Percentiles rank a stretch among this genome's conserved stretches.
Conservation (phyloP, 2,329 filamentous ascomycete species). For the Cordyceps cicadae region DNA sequence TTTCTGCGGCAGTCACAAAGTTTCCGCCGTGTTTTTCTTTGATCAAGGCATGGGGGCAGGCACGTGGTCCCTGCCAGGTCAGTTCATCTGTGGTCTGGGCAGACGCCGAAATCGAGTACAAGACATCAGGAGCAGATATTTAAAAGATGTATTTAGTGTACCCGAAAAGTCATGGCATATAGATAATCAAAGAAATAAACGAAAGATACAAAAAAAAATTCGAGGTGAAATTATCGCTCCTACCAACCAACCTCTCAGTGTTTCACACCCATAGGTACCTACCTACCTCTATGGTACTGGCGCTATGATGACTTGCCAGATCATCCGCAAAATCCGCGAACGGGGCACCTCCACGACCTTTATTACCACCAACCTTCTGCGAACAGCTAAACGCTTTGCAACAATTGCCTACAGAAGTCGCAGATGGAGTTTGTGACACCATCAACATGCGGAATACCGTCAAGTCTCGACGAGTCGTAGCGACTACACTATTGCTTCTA, state of each 20-base stretch:
- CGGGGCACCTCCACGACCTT: too few relatives aligned
- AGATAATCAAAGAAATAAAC: too few relatives aligned
- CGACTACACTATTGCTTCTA: not conserved
- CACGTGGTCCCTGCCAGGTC: not conserved
- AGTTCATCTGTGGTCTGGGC: too few relatives aligned
- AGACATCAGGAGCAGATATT: too few relatives aligned
- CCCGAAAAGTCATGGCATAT: too few relatives aligned
- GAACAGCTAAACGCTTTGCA: not conserved
- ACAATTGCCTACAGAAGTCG: not conserved
- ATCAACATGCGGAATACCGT: not conserved
- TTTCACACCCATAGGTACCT: not conserved
- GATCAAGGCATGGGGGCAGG: not conserved
- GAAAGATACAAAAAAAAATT: too few relatives aligned
- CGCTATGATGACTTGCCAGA: not conserved
- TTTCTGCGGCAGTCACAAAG: not conserved
- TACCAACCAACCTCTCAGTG: too few relatives aligned
- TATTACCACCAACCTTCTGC: not conserved
- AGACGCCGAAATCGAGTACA: too few relatives aligned
- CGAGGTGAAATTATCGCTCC: too few relatives aligned
- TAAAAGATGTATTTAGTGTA: too few relatives aligned
- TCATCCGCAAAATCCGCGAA: not conserved
- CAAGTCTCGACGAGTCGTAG: not conserved
- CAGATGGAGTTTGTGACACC: not conserved
- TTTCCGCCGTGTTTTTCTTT: too few relatives aligned
- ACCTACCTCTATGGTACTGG: too few relatives aligned